Percentiles rank a stretch among this genome's conserved stretches.
Evolutionary conservation across 75 land plant genomes (phyloP).

Genomic region (Selaginella tamariscina): DNA sequence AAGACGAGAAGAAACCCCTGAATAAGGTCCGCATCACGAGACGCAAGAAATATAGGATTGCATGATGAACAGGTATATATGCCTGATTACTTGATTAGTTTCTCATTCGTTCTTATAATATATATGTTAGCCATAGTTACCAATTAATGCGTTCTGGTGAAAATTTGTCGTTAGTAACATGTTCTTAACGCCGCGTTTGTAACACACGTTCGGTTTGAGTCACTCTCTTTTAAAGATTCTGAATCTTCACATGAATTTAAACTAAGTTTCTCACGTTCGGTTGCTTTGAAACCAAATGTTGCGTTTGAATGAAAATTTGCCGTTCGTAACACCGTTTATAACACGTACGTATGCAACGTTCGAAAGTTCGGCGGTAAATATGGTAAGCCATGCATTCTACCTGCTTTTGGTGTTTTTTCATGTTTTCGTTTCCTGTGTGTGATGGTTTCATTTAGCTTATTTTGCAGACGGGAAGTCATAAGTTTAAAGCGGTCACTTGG

Average conservation of each 20-base stretch:
- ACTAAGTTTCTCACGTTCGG: no score
- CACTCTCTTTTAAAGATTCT: no score
- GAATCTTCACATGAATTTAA: no score
- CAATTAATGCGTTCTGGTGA: no score
- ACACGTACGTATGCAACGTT: no score
- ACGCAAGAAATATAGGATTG: constrained; percentile 9
- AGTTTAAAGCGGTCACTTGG: constrained; percentile 14
- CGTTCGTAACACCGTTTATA: no score
- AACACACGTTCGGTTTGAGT: no score
- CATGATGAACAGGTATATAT: not conserved
- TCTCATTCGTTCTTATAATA: not conserved
- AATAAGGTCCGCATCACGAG: constrained; percentile 13
- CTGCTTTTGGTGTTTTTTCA: not conserved
- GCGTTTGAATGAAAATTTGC: no score
- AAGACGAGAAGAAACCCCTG: constrained; percentile 18
- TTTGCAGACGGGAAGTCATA: not conserved
- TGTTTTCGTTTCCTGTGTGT: not conserved
- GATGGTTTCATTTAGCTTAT: not conserved
- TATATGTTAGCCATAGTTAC: not conserved
- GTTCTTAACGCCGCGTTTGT: no score
- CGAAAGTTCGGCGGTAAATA: no score
- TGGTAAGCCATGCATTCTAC: not conserved
- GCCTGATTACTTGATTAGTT: not conserved
- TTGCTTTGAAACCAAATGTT: no score
- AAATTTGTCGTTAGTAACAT: no score